Evolutionary conservation across 148 eudicot genomes (phyloP).

Genomic region (Arbutus unedo): DNA sequence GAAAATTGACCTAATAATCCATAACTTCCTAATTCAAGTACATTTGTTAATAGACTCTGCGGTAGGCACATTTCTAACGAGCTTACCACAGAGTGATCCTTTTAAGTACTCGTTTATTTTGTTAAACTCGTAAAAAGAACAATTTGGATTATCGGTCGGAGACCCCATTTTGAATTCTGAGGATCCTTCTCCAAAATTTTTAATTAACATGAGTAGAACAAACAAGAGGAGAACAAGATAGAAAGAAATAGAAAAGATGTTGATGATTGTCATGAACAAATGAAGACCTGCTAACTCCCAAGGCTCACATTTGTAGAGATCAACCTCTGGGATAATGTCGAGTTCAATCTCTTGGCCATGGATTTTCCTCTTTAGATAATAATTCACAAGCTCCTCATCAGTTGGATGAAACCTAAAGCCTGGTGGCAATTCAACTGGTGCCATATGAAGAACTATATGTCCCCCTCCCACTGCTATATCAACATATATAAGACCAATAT

Average conservation of each 20-base stretch:
- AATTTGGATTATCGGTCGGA: not conserved
- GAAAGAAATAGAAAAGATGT: not conserved
- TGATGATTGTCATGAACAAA: not conserved
- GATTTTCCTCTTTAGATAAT: constrained; percentile 70
- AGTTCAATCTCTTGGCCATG: constrained; percentile 69
- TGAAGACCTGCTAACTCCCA: constrained; percentile 70
- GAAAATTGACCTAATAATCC: no score
- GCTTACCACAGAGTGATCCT: no score
- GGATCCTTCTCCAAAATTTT: not conserved
- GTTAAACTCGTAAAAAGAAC: not conserved
- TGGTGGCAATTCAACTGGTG: constrained; percentile 67
- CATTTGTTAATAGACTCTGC: no score
- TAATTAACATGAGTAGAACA: not conserved
- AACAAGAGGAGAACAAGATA: not conserved
- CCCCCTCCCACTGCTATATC: no score
- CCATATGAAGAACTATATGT: constrained; percentile 20
- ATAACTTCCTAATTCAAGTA: not conserved
- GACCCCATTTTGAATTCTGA: not conserved
- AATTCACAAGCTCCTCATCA: constrained; percentile 82
- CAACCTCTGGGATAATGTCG: constrained; percentile 75
- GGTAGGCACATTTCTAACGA: no score
- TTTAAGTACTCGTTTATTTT: no score
- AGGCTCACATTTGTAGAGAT: constrained; percentile 85
- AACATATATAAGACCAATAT: no score
- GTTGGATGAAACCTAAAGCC: constrained; percentile 78